Evolutionary conservation across 2,329 filamentous ascomycete genomes (phyloP).

Genomic region (Sclerotiophoma versabilis): DNA sequence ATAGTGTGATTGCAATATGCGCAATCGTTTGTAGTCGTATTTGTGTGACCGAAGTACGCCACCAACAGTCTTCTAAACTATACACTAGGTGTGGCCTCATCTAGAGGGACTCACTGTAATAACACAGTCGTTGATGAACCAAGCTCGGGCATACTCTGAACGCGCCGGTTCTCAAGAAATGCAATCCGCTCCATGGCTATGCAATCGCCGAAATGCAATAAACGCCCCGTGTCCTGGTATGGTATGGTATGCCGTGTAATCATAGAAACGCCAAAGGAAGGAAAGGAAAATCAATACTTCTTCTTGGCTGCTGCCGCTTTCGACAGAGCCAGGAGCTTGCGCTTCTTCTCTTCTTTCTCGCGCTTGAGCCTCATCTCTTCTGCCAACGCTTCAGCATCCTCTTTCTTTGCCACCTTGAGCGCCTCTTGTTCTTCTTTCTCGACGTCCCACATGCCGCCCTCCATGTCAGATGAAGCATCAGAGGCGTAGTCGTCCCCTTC

Average conservation of each 20-base stretch:
- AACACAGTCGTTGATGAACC: conserved; percentile 27
- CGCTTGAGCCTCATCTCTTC: conserved; percentile 56
- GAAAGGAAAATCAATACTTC: conserved; percentile 33
- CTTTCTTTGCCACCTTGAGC: conserved; percentile 67
- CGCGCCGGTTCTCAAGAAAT: conserved; percentile 30
- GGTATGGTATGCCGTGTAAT: conserved; percentile 39
- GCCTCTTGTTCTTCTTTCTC: conserved; percentile 73
- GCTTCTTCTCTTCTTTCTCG: conserved; percentile 47
- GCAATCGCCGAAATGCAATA: conserved; percentile 36
- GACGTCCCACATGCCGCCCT: conserved; percentile 76
- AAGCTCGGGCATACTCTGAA: conserved; percentile 20
- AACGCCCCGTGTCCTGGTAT: conserved; percentile 30
- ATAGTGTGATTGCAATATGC: conserved; percentile 9
- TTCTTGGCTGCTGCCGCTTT: conserved; percentile 41
- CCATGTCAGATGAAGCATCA: conserved; percentile 78
- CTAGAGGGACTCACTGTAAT: conserved; percentile 26
- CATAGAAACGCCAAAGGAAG: conserved; percentile 33
- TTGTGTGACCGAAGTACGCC: conserved; percentile 4
- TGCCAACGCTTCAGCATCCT: conserved; percentile 70
- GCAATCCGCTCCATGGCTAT: conserved; percentile 41
- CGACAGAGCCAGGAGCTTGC: conserved; percentile 39
- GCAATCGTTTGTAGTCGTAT: conserved; percentile 11
- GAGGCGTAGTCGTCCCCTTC: conserved; percentile 70
- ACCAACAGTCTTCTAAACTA: conserved; percentile 18
- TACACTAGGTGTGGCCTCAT: conserved; percentile 28